Base-by-base conservation (phyloP, 2,329 filamentous ascomycete genomes). In the Claviceps sp. region DNA sequence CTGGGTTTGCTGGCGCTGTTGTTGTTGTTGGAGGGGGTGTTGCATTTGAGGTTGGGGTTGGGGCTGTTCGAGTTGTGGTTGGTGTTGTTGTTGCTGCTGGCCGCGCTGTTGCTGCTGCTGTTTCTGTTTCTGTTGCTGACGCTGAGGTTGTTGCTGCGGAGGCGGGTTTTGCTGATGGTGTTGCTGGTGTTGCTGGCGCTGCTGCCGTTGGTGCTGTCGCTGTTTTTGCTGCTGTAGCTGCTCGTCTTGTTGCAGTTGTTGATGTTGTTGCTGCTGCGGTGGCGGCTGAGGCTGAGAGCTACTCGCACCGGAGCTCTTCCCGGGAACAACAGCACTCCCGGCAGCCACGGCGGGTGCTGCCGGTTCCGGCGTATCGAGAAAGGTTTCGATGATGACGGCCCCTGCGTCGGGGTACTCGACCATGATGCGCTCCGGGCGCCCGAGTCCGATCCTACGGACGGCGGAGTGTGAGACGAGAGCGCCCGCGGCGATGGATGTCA, bases 341-440 rank as follows among this genome's bases (percentile, higher is more conserved):
- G 47, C 53, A 49, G 56, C 51, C 24, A 48, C 36, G 51, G 47
- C 26, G 38, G 54, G 30, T 46, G 47, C 5, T 5, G 14, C 47
- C 16, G 55, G 38, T 38, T 65, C 63, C 53, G 59, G 61, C 24
- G 69, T 68, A 52, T 72, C 70, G 54, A 77, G 62, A 59, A 72
- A 78, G 24, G 72, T 74, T 55, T 74, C 66, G 26, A 73, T 59
- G 45, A 73, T 63, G 48, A 72, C 63, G 56, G 70, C 64, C 22
- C 69, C 70, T 48, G 65, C 65, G 41, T 69, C 65, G 2, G 66
- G 67, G 61, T 77, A 76, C 61, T 82, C 78, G 61, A 82, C 72
- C 63, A 82, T 75, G 56, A 82, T 71, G 62, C 78, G 75, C 59
- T 76, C 70, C 2, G 78, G 75, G 6, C 62, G 59, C 57, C 79